Percentiles rank a stretch among this genome's conserved stretches.
phyloP scores from a whole-genome alignment of 257 asterid species.

The Ballota nigra region DNA sequence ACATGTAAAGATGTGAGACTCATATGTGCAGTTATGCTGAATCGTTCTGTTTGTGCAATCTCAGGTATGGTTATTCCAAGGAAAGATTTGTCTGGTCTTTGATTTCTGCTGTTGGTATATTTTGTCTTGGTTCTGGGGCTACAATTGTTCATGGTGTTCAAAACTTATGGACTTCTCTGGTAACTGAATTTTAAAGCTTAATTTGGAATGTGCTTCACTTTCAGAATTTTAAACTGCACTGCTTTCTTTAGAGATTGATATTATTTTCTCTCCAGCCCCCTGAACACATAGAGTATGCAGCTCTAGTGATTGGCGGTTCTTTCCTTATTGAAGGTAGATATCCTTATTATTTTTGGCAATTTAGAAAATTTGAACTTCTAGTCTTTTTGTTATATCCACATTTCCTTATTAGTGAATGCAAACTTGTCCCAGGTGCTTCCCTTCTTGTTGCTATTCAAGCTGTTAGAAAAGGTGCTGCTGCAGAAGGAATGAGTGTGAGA shows the following conservation, averaged over 20 bases:
- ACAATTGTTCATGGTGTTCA: conserved; percentile 93
- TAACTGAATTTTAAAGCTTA: conserved; percentile 28
- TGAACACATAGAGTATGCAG: conserved; percentile 87
- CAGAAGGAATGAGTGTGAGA: conserved; percentile 93
- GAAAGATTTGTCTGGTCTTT: conserved; percentile 98
- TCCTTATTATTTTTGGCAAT: conserved; percentile 5
- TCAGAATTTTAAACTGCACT: conserved; percentile 12
- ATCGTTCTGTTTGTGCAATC: conserved; percentile 21
- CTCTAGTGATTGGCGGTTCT: conserved; percentile 94
- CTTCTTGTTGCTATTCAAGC: conserved; percentile 89
- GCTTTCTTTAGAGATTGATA: conserved; percentile 22
- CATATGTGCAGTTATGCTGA: conserved; percentile 19
- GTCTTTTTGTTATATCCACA: background rate
- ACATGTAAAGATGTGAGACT: background rate
- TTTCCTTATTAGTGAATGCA: conserved; percentile 11
- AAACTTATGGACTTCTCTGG: conserved; percentile 89
- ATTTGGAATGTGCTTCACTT: conserved; percentile 7
- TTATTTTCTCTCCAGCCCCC: conserved; percentile 66
- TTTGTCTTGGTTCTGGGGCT: conserved; percentile 98
- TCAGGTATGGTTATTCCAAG: conserved; percentile 95
- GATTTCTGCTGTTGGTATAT: conserved; percentile 97
- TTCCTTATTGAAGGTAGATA: conserved; percentile 78
- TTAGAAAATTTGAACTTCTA: conserved; percentile 7
- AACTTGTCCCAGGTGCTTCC: conserved; percentile 69
- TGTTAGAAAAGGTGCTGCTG: conserved; percentile 93